Evolutionary conservation across 164 flowering plant genomes (phyloP), one percentile per base, ranked within the genome.

Genomic region (Akebia trifoliata): DNA sequence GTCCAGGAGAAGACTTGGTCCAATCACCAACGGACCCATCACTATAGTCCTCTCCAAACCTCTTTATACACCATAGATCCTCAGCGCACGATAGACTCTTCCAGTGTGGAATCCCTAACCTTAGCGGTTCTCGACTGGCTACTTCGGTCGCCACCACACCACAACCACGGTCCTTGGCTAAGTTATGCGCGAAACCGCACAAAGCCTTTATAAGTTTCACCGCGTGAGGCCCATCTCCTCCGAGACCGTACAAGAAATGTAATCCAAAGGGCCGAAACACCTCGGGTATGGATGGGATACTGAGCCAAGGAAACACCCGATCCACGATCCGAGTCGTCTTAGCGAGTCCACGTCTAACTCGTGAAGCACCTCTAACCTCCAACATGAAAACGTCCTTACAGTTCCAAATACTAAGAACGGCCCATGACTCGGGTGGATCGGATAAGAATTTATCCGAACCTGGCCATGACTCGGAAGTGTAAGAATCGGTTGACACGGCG

Each of bases 11-110:
- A 6, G 99, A 88, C 54, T 86, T 90, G 17, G 97, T 94, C 99
- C 99, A 94, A 68, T 94, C 97, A 50, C 97, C 97, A 42, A 89
- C 78, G 2, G 90, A 56, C 4, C 90, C 92, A 61, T 92, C 96
- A 44, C 90, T 80, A 66, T 84, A 81, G 53, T 85, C 93, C 48
- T 81, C 90, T 28, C 76, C 84, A 3, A 94, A 82, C 63, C 93
- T 60, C 71, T 93, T 93, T 26, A 93, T 81, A 67, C 97, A 93
- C 99, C 99, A 93, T 0, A 90, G 45, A 51, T 93, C 99, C 70
- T 87, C 96, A 10, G 57, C 84, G 71, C 87, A 84, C 21, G 97
- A 90, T 38, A 93, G 66, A 52, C 52, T 73, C 65, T 82, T 78
- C 97, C 99, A 93, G 67, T 90, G 86, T 0, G 99, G 99, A 7